Percentiles rank a stretch among this genome's conserved stretches.
Evolutionary conservation across 2,329 filamentous ascomycete species (phyloP).

Genomic region (Stromatinia cepivora): DNA sequence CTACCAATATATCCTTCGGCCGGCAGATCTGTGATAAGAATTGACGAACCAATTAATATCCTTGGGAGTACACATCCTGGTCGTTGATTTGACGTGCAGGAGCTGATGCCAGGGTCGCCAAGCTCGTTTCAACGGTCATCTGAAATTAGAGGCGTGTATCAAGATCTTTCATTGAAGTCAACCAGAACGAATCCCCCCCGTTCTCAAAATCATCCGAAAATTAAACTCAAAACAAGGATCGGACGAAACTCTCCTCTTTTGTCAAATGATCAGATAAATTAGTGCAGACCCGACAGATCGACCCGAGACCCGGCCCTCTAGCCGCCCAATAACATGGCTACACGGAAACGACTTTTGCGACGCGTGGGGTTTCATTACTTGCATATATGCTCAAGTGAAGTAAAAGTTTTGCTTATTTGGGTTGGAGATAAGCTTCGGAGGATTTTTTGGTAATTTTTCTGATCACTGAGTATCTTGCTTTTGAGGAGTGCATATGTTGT

Average conservation of each 20-base stretch:
- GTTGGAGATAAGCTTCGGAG: neutral
- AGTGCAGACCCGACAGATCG: neutral
- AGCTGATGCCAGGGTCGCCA: conserved; percentile 8
- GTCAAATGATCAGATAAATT: neutral
- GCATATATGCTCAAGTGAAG: neutral
- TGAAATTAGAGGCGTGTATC: conserved; percentile 19
- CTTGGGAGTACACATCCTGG: neutral
- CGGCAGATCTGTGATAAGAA: neutral
- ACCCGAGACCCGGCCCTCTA: conserved; percentile 8
- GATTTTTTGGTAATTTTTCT: neutral
- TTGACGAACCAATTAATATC: neutral
- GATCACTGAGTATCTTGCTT: neutral
- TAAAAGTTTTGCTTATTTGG: neutral
- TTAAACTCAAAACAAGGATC: conserved; percentile 19
- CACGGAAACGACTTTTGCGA: conserved; percentile 11
- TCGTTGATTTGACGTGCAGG: conserved; percentile 12
- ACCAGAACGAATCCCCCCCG: neutral
- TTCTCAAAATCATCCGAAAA: conserved; percentile 4
- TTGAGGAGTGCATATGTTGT: neutral
- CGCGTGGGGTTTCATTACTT: conserved; percentile 17
- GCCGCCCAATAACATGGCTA: conserved; percentile 11
- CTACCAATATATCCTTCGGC: neutral
- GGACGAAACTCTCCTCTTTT: neutral
- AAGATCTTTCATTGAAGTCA: neutral
- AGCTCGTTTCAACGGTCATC: conserved; percentile 17